Conservation (phyloP, 805 yeast species). For the Diddensiella santjacobensis region DNA sequence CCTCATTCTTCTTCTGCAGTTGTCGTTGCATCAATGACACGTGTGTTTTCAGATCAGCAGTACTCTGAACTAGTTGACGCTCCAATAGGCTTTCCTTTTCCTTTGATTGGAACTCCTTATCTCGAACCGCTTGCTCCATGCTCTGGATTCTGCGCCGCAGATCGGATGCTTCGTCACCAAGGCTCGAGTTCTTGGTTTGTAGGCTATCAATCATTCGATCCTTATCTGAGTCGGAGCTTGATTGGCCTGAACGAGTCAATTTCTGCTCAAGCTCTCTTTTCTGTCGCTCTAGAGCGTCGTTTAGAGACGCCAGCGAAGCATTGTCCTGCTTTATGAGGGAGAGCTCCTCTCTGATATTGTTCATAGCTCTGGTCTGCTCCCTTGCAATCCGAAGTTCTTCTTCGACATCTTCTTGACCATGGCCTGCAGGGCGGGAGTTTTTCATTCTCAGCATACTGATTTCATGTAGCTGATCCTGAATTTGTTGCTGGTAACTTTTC, state of each 20-base stretch:
- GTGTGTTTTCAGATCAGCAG: constrained; percentile 11
- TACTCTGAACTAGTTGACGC: not conserved
- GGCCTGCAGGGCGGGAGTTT: no score
- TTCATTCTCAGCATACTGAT: no score
- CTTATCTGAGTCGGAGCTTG: no score
- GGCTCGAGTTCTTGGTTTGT: not conserved
- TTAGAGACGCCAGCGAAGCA: not conserved
- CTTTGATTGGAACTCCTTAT: not conserved
- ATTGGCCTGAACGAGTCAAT: not conserved
- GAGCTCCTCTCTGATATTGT: not conserved
- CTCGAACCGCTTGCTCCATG: not conserved
- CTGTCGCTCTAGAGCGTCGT: not conserved
- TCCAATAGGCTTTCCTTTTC: not conserved
- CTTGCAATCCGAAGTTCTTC: no score
- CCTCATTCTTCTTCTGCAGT: constrained; percentile 8
- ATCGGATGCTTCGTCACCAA: not conserved
- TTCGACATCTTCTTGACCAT: no score
- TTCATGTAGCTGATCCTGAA: no score
- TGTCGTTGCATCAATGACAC: constrained; percentile 7
- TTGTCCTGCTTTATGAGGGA: not conserved
- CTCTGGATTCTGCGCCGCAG: not conserved
- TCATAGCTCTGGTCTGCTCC: not conserved
- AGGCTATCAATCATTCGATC: not conserved
- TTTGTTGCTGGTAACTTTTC: not conserved
- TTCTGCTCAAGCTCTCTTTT: not conserved